Base-by-base conservation (phyloP, 2,329 filamentous ascomycete species). In the Ophiocordyceps australis region DNA sequence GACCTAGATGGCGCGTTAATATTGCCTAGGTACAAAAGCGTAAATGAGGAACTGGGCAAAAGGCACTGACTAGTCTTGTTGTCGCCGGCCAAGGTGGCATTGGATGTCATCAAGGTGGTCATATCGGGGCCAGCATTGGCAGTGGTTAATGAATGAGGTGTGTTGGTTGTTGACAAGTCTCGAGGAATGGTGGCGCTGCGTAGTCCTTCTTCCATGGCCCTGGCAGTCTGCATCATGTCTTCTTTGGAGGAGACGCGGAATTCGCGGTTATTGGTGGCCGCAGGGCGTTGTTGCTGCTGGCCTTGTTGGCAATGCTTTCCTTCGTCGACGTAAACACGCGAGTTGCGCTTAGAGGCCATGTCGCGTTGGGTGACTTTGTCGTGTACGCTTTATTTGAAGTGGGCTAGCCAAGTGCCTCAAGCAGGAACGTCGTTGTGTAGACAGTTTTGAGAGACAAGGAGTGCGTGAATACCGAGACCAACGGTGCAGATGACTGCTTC, bases 181-280 rank as follows among this genome's bases (percentile, higher is more conserved):
- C 32, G 28, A 6, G 29, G 23, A 8, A 31, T 28, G 10, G 30
- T 14, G 9, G 17, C 28, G 16, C 24, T 35, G 9, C 28, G 30
- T 16, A 37, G 35, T n/a, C 27, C 34, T 6, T 44, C 43, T 19
- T 43, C 42, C 14, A 33, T 15, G 13, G 46, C 43, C 9, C 31
- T 30, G 17, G 26, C 20, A 2, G 17, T 23, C 18, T 39, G 35
- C 17, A 38, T 26, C 24, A 33, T 23, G 17, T 44, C 45, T 19
- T 50, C 45, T 21, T 31, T 40, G 18, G 35, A 27, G 5, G 43
- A 40, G 31, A 37, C 43, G 20, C 39, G 39, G 3, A 46, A 50
- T 23, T 36, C 42, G 16, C 39, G 39, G 36, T 20, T 42, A 42
- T 22, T 39, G 34, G 23, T 38, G 43, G 4, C 43, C 35, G 2